Evolutionary conservation across 1,284 basidiomycete species (phyloP), one percentile per base, ranked within the genome.

Genomic region (Porogramme epimiltina): DNA sequence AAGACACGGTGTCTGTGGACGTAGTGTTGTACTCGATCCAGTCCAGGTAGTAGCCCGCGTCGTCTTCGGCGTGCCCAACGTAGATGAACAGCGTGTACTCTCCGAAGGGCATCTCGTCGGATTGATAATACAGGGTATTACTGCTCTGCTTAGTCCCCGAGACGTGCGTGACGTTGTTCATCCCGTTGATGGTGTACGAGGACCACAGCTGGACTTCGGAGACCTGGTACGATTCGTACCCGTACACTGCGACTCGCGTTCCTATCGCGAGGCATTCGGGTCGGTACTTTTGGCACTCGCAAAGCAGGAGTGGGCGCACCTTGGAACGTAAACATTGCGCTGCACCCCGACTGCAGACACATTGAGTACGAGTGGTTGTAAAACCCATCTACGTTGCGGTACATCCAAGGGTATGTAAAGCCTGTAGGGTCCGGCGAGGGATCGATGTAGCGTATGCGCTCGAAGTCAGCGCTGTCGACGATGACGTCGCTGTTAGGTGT

Each of bases 21-120:
- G 46, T 39, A 1, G 38, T 41, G 28, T 47, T 41, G 19, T 47
- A 47, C 46, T 34, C 25, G 39, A 47, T 41, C 38, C 39, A 41
- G 26, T 47, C 46, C 2, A 47, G 39, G 16, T 16, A 18, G 31
- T 23, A 41, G 13, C 6, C 33, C 8, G 33, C 33, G 34, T 45
- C 44, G 22, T 45, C 44, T 23, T 45, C 44, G 13, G 44, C 44
- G 16, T 45, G 22, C 3, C 44, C 44, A 20, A 45, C 44, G 19
- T 45, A 36, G 33, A 45, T 45, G 4, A 36, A 22, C 11, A 45
- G 33, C 18, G 44, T 45, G 16, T 45, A 37, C 33, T 45, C 20
- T 6, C 18, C 44, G 23, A 22, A 45, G 13, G 44, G 44, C 44
- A 45, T 45, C 33, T 45, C 33, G 4, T 25, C 44, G 20, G 44